phyloP scores from a whole-genome alignment of 306 rosid genomes.

The Elaeagnus macrophylla region DNA sequence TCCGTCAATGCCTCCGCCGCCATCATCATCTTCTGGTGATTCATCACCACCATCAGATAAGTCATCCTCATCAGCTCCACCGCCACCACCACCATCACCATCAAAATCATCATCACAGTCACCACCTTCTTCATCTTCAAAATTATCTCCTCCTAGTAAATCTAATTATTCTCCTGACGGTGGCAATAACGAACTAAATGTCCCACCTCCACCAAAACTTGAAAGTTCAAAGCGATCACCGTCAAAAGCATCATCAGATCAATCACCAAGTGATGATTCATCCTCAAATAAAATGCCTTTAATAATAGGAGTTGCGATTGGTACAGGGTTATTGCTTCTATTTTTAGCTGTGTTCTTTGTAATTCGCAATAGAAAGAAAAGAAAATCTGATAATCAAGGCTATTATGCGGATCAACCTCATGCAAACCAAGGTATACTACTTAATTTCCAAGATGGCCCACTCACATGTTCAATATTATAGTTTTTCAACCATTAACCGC shows the following conservation, averaged over 20 bases:
- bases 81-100: slow-evolving; percentile 16
- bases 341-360: slow-evolving; percentile 18
- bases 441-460: too few relatives aligned
- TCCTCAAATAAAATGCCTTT: slow-evolving; percentile 7
- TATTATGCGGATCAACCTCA: background rate
- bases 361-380: slow-evolving; percentile 34
- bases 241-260: slow-evolving; percentile 1
- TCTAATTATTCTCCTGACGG: background rate
- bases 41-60: background rate
- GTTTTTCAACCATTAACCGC: too few relatives aligned
- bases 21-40: slow-evolving; percentile 4
- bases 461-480: too few relatives aligned
- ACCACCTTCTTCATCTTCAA: slow-evolving; percentile 16
- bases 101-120: slow-evolving; percentile 6
- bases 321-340: slow-evolving; percentile 37
- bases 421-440: too few relatives aligned
- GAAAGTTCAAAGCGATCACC: background rate
- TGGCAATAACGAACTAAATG: background rate
- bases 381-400: slow-evolving; percentile 13
- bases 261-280: background rate
- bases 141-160: background rate
- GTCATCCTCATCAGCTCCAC: background rate
- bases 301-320: slow-evolving; percentile 44
- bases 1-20: slow-evolving; percentile 7
- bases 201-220: background rate